phyloP scores from a whole-genome alignment of 345 rosid species.

The Ceriops decandra region DNA sequence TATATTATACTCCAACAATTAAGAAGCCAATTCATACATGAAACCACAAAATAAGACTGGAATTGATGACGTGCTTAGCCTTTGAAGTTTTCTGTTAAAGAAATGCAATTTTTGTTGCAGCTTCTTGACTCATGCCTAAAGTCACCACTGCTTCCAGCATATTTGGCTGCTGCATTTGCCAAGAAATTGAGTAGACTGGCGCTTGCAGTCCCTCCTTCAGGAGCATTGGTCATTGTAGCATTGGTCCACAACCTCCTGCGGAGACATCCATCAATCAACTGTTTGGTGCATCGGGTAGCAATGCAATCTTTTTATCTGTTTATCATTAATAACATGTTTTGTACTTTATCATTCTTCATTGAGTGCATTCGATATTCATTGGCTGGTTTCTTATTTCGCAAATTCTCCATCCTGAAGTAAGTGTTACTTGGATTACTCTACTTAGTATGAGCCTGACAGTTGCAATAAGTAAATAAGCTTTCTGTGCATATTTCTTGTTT shows the following conservation, averaged over 20 bases:
- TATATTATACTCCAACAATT: too few species aligned
- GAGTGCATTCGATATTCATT: too few species aligned
- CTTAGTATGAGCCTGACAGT: not conserved
- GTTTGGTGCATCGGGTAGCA: slow-evolving; percentile 78
- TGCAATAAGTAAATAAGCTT: not conserved
- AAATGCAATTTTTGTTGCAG: slow-evolving; percentile 40
- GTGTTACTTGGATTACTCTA: not conserved
- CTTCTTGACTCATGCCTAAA: slow-evolving; percentile 91
- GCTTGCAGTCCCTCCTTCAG: slow-evolving; percentile 76
- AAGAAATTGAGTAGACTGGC: slow-evolving; percentile 84
- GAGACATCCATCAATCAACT: slow-evolving; percentile 87
- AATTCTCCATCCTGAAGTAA: too few species aligned
- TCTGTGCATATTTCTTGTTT: not conserved
- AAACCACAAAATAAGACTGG: not conserved
- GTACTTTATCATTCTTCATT: not conserved
- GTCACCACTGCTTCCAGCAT: slow-evolving; percentile 95
- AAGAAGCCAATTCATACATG: too few species aligned
- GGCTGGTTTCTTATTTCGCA: too few species aligned
- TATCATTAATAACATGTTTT: too few species aligned
- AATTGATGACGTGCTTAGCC: not conserved
- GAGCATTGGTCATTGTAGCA: slow-evolving; percentile 71
- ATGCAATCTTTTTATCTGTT: not conserved
- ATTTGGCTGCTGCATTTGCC: slow-evolving; percentile 89
- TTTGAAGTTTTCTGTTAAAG: not conserved
- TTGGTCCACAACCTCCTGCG: slow-evolving; percentile 83